phyloP scores from a whole-genome alignment of 2,329 filamentous ascomycete genomes.

The Alternaria metachromatica region DNA sequence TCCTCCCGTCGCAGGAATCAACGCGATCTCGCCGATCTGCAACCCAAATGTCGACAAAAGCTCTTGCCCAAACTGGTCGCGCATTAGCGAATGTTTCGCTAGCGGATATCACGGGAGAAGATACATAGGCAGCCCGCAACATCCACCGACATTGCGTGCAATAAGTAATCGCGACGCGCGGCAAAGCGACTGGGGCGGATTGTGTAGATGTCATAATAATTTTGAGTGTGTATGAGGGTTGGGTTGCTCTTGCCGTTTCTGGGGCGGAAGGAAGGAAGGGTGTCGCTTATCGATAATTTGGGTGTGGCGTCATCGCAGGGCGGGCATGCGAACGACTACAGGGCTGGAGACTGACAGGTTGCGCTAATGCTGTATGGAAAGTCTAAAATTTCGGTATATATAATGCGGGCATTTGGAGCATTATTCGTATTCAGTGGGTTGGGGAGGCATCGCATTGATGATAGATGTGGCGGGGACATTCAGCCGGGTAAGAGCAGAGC shows the following conservation, averaged over 20 bases:
- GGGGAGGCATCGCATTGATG: not conserved
- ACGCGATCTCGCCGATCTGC: slow-evolving; percentile 82
- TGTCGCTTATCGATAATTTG: slow-evolving; percentile 17
- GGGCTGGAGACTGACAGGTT: not conserved
- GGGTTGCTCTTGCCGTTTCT: not conserved
- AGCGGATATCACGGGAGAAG: not conserved
- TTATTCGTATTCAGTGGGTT: not conserved
- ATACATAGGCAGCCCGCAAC: slow-evolving; percentile 82
- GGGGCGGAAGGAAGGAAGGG: not conserved
- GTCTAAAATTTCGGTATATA: not conserved
- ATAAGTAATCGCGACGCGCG: slow-evolving; percentile 85
- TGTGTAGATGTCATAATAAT: slow-evolving; percentile 33
- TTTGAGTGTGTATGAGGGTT: not conserved
- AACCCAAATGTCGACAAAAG: slow-evolving; percentile 91
- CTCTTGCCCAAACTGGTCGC: slow-evolving; percentile 83
- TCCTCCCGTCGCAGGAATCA: slow-evolving; percentile 85
- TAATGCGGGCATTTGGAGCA: not conserved
- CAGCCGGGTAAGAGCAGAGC: not conserved
- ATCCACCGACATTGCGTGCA: slow-evolving; percentile 97
- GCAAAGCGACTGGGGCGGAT: slow-evolving; percentile 54
- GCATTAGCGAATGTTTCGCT: not conserved
- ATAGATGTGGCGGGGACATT: not conserved
- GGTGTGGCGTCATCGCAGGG: slow-evolving; percentile 5
- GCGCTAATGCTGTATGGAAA: not conserved
- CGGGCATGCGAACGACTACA: not conserved